Evolutionary conservation across 768 basidiomycete genomes (phyloP), one percentile per base, ranked within the genome.

Genomic region (Lactifluus echinatus): DNA sequence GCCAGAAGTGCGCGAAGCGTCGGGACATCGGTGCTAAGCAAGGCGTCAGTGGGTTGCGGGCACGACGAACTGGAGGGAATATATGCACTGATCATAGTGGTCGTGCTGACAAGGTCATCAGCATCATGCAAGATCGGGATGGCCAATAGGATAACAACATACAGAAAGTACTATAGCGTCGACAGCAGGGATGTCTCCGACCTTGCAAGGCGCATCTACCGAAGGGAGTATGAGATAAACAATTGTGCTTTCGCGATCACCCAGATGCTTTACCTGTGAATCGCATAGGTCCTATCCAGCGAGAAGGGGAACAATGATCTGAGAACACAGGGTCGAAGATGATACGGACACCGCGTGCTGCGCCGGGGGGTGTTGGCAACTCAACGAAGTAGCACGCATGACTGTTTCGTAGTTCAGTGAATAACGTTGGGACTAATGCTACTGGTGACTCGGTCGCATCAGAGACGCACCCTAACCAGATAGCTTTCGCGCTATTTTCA

Each of bases 101-200:
- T 73, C 68, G 52, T 73, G 72, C 71, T 72, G 37, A 21, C 1
- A 14, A 21, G 8, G 21, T 46, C 11, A 33, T 48, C 10, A 45
- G 14, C 31, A 23, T 47, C 23, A 28, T n/a, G 31, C 10, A 12
- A 10, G 3, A 21, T 29, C 2, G 6, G 10, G 21, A 28, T 6
- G 11, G 42, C 29, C 3, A 33, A 2, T 42, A 8, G 17, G 19
- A 34, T 19, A 4, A n/a, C n/a, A 34, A 48, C 68, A 70, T 72
- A 72, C 79, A 66, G 74, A 75, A 51, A 80, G 73, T 15, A 75
- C 74, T 39, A 82, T 73, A 6, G 71, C 72, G 60, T 81, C 79
- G n/a, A 81, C 67, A 2, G 74, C 66, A 1, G 79, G 79, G 23
- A 82, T 66, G 2, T 78, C 75, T 31, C 71, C 67, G n/a, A 74